Evolutionary conservation across 2,329 filamentous ascomycete species (phyloP).

Genomic region (Ophiosphaerella herpotricha): DNA sequence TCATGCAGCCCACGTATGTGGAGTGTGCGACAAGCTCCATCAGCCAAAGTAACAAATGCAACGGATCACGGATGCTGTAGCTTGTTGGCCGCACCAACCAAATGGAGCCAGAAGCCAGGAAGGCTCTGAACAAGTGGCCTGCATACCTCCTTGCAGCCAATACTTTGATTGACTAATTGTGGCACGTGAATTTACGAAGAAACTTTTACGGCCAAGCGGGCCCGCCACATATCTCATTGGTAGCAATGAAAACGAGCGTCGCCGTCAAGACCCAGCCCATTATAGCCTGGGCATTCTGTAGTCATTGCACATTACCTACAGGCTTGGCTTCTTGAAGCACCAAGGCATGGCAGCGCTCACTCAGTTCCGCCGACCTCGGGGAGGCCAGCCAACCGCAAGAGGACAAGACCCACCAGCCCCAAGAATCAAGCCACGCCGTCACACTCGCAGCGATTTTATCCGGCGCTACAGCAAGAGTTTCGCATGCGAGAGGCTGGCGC

Average conservation of each 20-base stretch:
- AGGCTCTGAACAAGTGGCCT: background rate
- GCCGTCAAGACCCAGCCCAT: background rate
- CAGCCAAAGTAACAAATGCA: conserved; percentile 1
- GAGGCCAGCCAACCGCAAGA: conserved; percentile 14
- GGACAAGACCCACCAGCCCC: conserved; percentile 34
- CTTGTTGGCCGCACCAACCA: background rate
- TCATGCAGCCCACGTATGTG: background rate
- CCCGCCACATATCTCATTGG: conserved; percentile 8
- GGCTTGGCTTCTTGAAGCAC: conserved; percentile 13
- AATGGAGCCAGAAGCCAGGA: background rate
- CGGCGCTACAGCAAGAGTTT: conserved; percentile 16
- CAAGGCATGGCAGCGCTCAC: conserved; percentile 24
- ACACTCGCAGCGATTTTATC: conserved; percentile 26
- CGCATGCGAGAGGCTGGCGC: conserved; percentile 24
- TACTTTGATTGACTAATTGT: conserved; percentile 14
- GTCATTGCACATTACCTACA: conserved; percentile 4
- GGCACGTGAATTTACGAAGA: conserved; percentile 5
- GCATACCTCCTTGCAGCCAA: conserved; percentile 18
- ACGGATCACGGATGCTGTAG: background rate
- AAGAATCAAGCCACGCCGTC: conserved; percentile 34
- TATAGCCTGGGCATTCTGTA: conserved; percentile 2
- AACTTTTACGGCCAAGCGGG: conserved; percentile 15
- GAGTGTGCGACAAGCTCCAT: conserved; percentile 2
- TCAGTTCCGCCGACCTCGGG: conserved; percentile 7
- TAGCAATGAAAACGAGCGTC: conserved; percentile 4